phyloP scores from a whole-genome alignment of 768 basidiomycete genomes.

The Mycena polygramma region DNA sequence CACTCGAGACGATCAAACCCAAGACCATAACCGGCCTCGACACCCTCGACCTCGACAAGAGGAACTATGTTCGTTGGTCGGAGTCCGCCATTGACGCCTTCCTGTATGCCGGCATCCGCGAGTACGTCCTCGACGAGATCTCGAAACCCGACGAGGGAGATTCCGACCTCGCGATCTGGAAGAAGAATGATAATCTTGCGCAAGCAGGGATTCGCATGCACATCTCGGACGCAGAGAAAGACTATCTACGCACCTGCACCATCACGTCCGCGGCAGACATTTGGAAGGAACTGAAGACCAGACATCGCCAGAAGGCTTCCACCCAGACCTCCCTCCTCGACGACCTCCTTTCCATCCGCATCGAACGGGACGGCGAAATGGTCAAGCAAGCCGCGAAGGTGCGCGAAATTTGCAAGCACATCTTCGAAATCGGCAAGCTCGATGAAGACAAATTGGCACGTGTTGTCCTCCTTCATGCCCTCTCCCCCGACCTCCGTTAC shows the following conservation, averaged over 20 bases:
- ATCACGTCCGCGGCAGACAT: background rate
- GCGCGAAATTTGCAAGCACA: conserved; percentile 26
- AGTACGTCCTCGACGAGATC: background rate
- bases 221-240: background rate
- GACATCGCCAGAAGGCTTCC: conserved; percentile 38
- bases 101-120: background rate
- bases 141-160: background rate
- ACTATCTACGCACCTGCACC: background rate
- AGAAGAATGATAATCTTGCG: conserved; percentile 10
- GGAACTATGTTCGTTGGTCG: conserved; percentile 7
- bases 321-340: conserved; percentile 39
- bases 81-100: background rate
- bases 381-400: conserved; percentile 12
- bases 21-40: conserved; percentile 3
- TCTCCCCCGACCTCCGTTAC: conserved; percentile 22
- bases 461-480: conserved; percentile 33
- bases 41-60: background rate
- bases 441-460: conserved; percentile 28
- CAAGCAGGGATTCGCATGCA: conserved; percentile 11
- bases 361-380: conserved; percentile 10
- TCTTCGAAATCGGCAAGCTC: conserved; percentile 39
- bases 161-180: conserved; percentile 2
- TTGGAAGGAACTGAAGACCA: conserved; percentile 30
- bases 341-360: conserved; percentile 30
- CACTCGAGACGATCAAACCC: background rate